Conservation (phyloP, 75 land plant species). For the Cupressus sempervirens region DNA sequence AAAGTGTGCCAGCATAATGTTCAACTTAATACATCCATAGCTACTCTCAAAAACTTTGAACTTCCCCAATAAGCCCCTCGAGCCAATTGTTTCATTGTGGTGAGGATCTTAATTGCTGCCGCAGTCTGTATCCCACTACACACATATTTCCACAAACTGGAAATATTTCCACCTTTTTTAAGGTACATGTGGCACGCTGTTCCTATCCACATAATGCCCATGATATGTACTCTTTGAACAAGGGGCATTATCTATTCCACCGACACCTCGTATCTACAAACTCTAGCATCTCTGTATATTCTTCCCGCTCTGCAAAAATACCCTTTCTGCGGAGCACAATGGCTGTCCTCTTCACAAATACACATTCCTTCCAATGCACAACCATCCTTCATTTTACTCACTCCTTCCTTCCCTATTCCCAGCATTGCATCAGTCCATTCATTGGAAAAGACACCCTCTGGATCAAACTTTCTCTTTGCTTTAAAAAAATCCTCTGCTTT, state of each 20-base stretch:
- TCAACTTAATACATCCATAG: too few species aligned
- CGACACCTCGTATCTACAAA: slow-evolving; percentile 35
- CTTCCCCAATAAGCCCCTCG: slow-evolving; percentile 31
- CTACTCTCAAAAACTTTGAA: slow-evolving; percentile 17
- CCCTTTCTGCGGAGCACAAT: slow-evolving; percentile 52
- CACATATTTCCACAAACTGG: slow-evolving; percentile 45
- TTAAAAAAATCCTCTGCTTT: slow-evolving; percentile 36
- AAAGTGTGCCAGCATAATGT: too few species aligned
- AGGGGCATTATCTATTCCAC: too few species aligned
- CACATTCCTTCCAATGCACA: slow-evolving; percentile 87
- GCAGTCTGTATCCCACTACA: slow-evolving; percentile 62
- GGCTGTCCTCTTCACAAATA: slow-evolving; percentile 57
- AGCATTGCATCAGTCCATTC: slow-evolving; percentile 71
- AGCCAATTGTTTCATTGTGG: slow-evolving; percentile 56
- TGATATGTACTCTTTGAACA: too few species aligned
- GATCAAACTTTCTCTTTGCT: slow-evolving; percentile 53
- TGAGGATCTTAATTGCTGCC: slow-evolving; percentile 13
- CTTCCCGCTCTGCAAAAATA: slow-evolving; percentile 48
- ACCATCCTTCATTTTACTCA: slow-evolving; percentile 22
- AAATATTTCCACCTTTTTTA: not conserved
- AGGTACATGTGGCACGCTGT: too few species aligned
- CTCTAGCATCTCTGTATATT: slow-evolving; percentile 59
- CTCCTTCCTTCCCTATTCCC: slow-evolving; percentile 28
- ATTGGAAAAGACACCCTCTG: slow-evolving; percentile 61
- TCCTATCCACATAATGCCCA: too few species aligned